Percentiles rank a stretch among this genome's conserved stretches.
phyloP scores from a whole-genome alignment of 2,329 filamentous ascomycete genomes.

The Macrophomina tecta region DNA sequence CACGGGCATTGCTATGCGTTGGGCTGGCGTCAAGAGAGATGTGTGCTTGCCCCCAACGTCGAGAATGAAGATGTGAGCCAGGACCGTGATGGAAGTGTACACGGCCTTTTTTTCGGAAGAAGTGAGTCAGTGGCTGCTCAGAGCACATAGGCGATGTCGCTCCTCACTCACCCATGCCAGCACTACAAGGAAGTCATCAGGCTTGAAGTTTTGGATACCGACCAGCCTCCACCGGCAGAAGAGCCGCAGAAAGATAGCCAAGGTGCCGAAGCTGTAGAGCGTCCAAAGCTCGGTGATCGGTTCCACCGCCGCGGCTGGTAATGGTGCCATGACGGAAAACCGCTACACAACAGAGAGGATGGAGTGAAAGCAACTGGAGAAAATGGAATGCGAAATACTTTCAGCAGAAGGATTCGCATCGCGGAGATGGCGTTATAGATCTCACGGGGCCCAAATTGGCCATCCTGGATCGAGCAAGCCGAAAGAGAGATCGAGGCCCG shows the following conservation, averaged over 20 bases:
- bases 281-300: slow-evolving; percentile 44
- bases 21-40: slow-evolving; percentile 34
- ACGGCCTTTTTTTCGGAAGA: slow-evolving; percentile 18
- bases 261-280: slow-evolving; percentile 42
- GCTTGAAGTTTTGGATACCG: slow-evolving; percentile 40
- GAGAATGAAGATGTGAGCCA: slow-evolving; percentile 29
- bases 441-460: too few species aligned
- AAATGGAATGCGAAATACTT: too few species aligned
- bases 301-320: neutral
- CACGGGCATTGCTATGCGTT: slow-evolving; percentile 27
- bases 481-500: too few species aligned
- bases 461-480: too few species aligned
- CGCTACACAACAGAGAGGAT: too few species aligned
- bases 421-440: too few species aligned
- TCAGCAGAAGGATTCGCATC: too few species aligned
- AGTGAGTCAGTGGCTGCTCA: too few species aligned
- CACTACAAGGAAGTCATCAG: slow-evolving; percentile 44
- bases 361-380: too few species aligned
- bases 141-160: too few species aligned
- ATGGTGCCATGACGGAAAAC: too few species aligned
- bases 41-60: too few species aligned
- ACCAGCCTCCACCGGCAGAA: slow-evolving; percentile 44
- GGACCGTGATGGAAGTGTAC: slow-evolving; percentile 33
- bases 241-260: slow-evolving; percentile 40
- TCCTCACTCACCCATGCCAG: slow-evolving; percentile 37